Base-by-base conservation (phyloP, 441 rosid species). In the Arabidopsis lyrata region DNA sequence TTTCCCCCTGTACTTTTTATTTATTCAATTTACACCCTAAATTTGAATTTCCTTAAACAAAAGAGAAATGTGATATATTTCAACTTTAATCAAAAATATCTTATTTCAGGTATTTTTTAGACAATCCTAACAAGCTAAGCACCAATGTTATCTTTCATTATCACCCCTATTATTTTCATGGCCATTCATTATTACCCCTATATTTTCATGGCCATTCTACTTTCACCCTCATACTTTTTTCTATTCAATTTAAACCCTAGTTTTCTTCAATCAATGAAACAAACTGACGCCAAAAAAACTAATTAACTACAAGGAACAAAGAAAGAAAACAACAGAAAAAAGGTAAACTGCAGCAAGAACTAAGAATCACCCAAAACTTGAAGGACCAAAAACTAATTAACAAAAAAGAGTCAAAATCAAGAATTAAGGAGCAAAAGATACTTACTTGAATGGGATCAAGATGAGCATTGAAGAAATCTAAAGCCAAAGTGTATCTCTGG, bases 371-470 rank as follows among this genome's bases (percentile, higher is more conserved):
- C 45, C 3, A 57, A 20, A 57, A 15, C 14, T 57, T 49, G 27
- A 57, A 56, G 24, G 20, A n/a, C 24, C 61, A 58, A 58, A 59
- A 12, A 59, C 22, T 22, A 22, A 22, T 22, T 22, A 22, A 38
- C 4, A 57, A 59, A 10, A 36, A 47, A 22, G n/a, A 36, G 0
- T 15, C 41, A 24, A 24, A 24, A 24, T 24, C 27, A 24, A 32
- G 36, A 20, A 35, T 11, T 4, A 56, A 1, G 2, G 35, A 1
- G 0, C 5, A 13, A 57, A 1, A 32, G 14, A 9, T 3, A 61
- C 77, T 66, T 80, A 89, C 99, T 92, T 94, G 97, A 45, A 94
- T 36, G n/a, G 97, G 97, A 55, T 70, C 78, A 63, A 92, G 83
- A 61, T 58, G 90, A 61, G 96, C 88, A 56, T 86, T 89, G 68